Conservation (phyloP, 2,329 filamentous ascomycete species). For the Pseudocercospora pini-densiflorae region DNA sequence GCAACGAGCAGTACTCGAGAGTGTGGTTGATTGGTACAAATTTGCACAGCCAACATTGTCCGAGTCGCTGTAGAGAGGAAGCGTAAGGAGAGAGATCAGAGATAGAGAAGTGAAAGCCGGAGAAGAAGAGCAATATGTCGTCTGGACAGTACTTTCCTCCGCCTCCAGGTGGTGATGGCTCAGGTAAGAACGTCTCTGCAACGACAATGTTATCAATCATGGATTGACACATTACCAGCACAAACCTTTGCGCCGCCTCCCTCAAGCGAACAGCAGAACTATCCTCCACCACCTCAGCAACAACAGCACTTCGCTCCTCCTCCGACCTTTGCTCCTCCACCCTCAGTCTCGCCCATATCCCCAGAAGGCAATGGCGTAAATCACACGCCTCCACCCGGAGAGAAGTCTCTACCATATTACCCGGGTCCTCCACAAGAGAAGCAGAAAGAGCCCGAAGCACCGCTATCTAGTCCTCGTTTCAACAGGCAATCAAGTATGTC, state of each 20-base stretch:
- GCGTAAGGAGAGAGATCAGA: background rate
- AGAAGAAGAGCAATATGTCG: background rate
- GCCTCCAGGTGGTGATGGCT: slow-evolving; percentile 12
- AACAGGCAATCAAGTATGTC: slow-evolving; percentile 38
- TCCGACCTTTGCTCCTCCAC: slow-evolving; percentile 30
- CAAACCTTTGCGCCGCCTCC: slow-evolving; percentile 11
- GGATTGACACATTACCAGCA: background rate
- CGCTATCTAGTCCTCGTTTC: slow-evolving; percentile 32
- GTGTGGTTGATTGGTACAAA: background rate
- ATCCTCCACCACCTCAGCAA: slow-evolving; percentile 35
- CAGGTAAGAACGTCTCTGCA: background rate
- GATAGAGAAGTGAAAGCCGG: background rate
- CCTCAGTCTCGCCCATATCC: slow-evolving; percentile 35
- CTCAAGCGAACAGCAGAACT: slow-evolving; percentile 27
- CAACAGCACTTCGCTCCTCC: slow-evolving; percentile 38
- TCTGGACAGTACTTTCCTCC: slow-evolving; percentile 17
- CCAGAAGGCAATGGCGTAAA: slow-evolving; percentile 33
- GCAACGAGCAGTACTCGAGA: background rate
- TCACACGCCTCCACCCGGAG: slow-evolving; percentile 7
- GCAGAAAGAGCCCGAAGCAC: slow-evolving; percentile 33
- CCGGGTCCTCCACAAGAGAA: slow-evolving; percentile 44
- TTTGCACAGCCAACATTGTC: background rate
- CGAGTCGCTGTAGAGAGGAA: background rate
- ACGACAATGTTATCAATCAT: no score
- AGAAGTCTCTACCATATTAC: slow-evolving; percentile 42